A percentile compares a stretch with the other conserved stretches of the same genome.
Conservation (phyloP, 2,329 filamentous ascomycete species). For the Alternaria tenuissima region DNA sequence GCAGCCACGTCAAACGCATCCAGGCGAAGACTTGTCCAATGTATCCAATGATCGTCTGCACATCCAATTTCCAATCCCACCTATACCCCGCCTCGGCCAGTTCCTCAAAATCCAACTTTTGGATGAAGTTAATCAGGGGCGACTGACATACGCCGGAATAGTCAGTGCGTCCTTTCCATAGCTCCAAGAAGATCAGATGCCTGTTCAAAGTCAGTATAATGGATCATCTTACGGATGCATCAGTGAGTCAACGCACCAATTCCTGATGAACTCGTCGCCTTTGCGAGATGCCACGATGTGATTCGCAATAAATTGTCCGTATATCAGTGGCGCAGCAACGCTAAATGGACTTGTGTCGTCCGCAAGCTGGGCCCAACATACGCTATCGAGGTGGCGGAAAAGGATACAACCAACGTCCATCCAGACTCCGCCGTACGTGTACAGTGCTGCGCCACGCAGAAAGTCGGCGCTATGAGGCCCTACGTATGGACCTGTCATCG, state of each 20-base stretch:
- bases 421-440: conserved; percentile 52
- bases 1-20: conserved; percentile 42
- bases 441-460: conserved; percentile 55
- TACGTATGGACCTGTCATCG: conserved; percentile 56
- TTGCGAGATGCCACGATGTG: conserved; percentile 56
- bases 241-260: conserved; percentile 54
- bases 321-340: conserved; percentile 40
- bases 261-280: conserved; percentile 55
- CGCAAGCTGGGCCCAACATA: conserved; percentile 52
- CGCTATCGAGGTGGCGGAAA: conserved; percentile 49
- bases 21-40: conserved; percentile 53
- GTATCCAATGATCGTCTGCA: conserved; percentile 49
- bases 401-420: conserved; percentile 54
- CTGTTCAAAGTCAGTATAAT: conserved; percentile 12
- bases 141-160: conserved; percentile 27
- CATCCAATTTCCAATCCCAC: conserved; percentile 47
- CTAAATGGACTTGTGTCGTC: conserved; percentile 49
- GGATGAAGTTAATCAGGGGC: conserved; percentile 37
- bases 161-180: conserved; percentile 33
- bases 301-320: conserved; percentile 47
- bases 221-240: neutral
- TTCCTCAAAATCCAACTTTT: conserved; percentile 34
- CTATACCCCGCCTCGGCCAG: conserved; percentile 31
- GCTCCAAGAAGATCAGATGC: conserved; percentile 38
- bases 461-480: conserved; percentile 60